These are phyloP conservation scores for Pyronema omphalodes DNA, from an alignment of 495 filamentous ascomycete species.

Conservation along the genomic window DNA sequence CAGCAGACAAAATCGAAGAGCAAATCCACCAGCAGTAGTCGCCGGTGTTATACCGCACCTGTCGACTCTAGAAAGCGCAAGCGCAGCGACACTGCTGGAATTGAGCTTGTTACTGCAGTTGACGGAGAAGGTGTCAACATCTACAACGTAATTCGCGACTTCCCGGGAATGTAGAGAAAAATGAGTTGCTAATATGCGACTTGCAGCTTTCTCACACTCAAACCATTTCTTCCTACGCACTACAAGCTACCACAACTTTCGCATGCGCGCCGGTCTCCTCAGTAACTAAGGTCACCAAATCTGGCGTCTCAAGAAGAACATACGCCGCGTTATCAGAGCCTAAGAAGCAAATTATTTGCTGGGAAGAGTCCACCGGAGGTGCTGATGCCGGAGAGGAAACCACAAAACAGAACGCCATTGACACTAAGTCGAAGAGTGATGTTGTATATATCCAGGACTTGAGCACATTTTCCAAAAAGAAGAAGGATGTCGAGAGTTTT, in stretches of 20 bases:
- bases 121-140: constrained; percentile 85
- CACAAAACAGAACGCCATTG: constrained; percentile 8
- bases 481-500: background rate
- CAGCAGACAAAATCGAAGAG: constrained; percentile 17
- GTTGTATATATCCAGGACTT: constrained; percentile 19
- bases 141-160: constrained; percentile 51
- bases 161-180: background rate
- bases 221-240: constrained; percentile 20
- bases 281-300: constrained; percentile 2
- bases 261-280: constrained; percentile 19
- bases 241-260: constrained; percentile 21
- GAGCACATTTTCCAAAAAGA: constrained; percentile 5
- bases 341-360: constrained; percentile 20
- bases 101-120: constrained; percentile 65
- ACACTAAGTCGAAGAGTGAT: constrained; percentile 9
- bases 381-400: constrained; percentile 7
- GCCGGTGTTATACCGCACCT: constrained; percentile 16
- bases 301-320: constrained; percentile 7
- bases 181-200: background rate
- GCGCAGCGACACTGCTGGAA: constrained; percentile 30
- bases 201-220: constrained; percentile 15
- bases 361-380: constrained; percentile 19
- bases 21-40: constrained; percentile 10
- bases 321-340: constrained; percentile 21
- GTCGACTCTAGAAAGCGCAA: constrained; percentile 60